A percentile compares a stretch with the other conserved stretches of the same genome.
These are phyloP conservation scores for Knufia petricola DNA, from an alignment of 2,329 filamentous ascomycete genomes.

Conservation along the genomic window DNA sequence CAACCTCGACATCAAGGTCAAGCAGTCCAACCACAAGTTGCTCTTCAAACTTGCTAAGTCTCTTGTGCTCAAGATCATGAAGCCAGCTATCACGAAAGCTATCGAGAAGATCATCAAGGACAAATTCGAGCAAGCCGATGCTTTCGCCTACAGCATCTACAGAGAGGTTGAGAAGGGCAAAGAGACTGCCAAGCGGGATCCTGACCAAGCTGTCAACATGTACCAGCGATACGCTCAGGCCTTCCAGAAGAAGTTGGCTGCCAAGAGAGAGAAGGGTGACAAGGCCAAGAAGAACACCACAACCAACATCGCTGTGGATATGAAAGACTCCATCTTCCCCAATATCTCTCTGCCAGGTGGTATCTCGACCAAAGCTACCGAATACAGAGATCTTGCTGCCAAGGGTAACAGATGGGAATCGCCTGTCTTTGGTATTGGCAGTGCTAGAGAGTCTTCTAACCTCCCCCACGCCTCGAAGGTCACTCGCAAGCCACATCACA, in stretches of 20 bases:
- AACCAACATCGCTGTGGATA: constrained; percentile 74
- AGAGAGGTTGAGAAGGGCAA: constrained; percentile 67
- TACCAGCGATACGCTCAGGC: constrained; percentile 77
- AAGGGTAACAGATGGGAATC: constrained; percentile 94
- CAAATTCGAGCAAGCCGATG: constrained; percentile 65
- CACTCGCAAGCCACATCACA: constrained; percentile 50
- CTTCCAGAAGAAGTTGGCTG: constrained; percentile 60
- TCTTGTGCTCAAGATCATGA: constrained; percentile 70
- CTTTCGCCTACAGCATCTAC: constrained; percentile 65
- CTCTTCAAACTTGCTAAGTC: constrained; percentile 83
- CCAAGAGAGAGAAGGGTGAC: constrained; percentile 70
- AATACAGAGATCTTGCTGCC: constrained; percentile 77
- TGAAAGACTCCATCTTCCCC: constrained; percentile 87
- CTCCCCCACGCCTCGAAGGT: constrained; percentile 52
- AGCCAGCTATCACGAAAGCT: constrained; percentile 75
- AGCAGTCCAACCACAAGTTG: constrained; percentile 90
- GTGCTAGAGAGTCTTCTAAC: constrained; percentile 60
- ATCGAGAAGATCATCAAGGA: constrained; percentile 84
- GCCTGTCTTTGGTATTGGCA: constrained; percentile 81
- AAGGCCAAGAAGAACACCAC: constrained; percentile 53
- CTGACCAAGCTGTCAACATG: constrained; percentile 67
- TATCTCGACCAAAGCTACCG: constrained; percentile 85
- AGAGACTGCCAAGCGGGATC: constrained; percentile 56
- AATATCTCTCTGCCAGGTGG: constrained; percentile 76
- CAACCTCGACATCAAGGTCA: constrained; percentile 76